These are phyloP conservation scores for Infundibulicybe gibba DNA, from an alignment of 768 basidiomycete genomes.

Conservation along the genomic window DNA sequence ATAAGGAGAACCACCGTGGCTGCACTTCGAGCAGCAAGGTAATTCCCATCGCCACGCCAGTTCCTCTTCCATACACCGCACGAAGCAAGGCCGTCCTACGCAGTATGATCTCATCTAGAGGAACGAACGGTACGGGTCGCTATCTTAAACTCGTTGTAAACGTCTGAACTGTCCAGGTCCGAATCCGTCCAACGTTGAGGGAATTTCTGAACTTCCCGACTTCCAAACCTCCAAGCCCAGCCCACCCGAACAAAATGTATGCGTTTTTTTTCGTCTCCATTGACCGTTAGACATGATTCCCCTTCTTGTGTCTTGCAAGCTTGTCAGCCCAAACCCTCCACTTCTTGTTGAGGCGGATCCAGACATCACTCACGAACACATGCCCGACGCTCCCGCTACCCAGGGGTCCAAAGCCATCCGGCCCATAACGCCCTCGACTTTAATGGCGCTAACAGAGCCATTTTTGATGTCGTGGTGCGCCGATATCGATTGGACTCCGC, in stretches of 20 bases:
- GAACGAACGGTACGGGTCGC: background rate
- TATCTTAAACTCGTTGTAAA: too few relatives aligned
- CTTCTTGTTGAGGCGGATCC: background rate
- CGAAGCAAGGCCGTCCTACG: conserved; percentile 22
- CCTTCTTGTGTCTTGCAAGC: background rate
- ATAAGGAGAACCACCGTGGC: background rate
- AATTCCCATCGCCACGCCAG: conserved; percentile 22
- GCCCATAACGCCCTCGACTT: conserved; percentile 31
- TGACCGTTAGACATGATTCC: background rate
- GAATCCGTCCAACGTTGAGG: background rate
- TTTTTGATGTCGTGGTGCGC: conserved; percentile 37
- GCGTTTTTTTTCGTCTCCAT: background rate
- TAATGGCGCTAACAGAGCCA: conserved; percentile 41
- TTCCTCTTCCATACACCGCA: conserved; percentile 23
- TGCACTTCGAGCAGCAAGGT: background rate
- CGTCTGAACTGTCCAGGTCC: background rate
- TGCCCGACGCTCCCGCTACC: background rate
- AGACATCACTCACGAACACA: background rate
- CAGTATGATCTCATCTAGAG: conserved; percentile 20
- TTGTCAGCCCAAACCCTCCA: background rate
- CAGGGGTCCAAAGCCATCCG: conserved; percentile 12
- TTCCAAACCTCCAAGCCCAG: background rate
- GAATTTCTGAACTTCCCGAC: background rate
- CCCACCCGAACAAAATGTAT: background rate
- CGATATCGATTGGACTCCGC: background rate